These are phyloP conservation scores for Trichosphaerium sp. DNA, from an alignment of 78 protist species.

Conservation along the genomic window DNA sequence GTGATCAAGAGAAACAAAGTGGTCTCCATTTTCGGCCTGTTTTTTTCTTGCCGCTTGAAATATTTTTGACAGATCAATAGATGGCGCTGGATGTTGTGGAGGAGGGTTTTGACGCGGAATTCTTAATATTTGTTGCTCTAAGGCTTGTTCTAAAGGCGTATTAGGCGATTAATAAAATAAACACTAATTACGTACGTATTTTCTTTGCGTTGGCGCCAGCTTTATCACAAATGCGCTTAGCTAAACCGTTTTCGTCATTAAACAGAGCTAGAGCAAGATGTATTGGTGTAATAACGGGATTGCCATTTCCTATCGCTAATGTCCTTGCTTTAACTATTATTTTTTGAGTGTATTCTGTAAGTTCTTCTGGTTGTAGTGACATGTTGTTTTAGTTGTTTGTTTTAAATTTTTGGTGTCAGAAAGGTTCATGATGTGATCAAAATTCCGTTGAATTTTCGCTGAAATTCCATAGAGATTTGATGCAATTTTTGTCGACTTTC, in stretches of 20 bases:
- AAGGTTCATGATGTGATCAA: too few relatives aligned
- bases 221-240: slow-evolving; percentile 21
- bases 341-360: not conserved
- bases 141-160: too few relatives aligned
- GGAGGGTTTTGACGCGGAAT: not conserved
- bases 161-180: too few relatives aligned
- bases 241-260: slow-evolving; percentile 26
- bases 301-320: slow-evolving; percentile 19
- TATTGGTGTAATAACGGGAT: slow-evolving; percentile 25
- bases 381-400: not conserved
- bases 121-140: not conserved
- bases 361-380: not conserved
- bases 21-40: not conserved
- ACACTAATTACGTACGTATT: too few relatives aligned
- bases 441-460: too few relatives aligned
- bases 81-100: not conserved
- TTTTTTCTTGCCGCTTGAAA: too few relatives aligned
- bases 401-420: too few relatives aligned
- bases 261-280: slow-evolving; percentile 35
- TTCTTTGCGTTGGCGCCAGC: slow-evolving; percentile 33
- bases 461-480: too few relatives aligned
- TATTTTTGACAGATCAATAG: not conserved
- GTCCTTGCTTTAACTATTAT: not conserved
- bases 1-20: not conserved
- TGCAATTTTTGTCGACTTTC: too few relatives aligned